These are phyloP conservation scores for Anthostomella pinea DNA, from an alignment of 2,329 filamentous ascomycete genomes.

Conservation along the genomic window DNA sequence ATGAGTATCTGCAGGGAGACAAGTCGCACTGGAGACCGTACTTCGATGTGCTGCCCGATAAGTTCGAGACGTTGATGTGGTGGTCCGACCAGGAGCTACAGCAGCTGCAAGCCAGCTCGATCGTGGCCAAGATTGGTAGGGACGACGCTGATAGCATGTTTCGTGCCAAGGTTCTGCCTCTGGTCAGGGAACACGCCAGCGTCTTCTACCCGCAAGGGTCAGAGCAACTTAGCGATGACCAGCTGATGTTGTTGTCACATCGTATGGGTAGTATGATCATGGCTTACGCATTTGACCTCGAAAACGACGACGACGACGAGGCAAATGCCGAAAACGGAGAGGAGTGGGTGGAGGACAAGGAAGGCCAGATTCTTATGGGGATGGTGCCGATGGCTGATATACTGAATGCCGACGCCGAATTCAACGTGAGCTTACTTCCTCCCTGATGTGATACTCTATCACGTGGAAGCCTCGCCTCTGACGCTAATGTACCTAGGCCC, in stretches of 20 bases:
- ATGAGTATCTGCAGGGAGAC: constrained; percentile 61
- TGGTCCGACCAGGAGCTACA: constrained; percentile 71
- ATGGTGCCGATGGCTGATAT: constrained; percentile 93
- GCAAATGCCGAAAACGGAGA: constrained; percentile 60
- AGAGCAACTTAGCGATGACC: constrained; percentile 38
- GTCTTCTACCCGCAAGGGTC: constrained; percentile 44
- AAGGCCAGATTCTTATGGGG: constrained; percentile 62
- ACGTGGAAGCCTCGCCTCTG: not conserved
- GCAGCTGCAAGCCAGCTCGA: constrained; percentile 72
- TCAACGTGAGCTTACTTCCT: constrained; percentile 59
- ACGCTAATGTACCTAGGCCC: constrained; percentile 39
- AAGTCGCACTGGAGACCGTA: constrained; percentile 74
- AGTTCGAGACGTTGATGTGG: constrained; percentile 88
- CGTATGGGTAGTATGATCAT: constrained; percentile 86
- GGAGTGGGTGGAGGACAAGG: constrained; percentile 63
- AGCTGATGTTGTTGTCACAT: constrained; percentile 59
- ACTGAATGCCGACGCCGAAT: constrained; percentile 83
- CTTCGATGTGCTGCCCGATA: constrained; percentile 66
- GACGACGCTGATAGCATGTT: constrained; percentile 70
- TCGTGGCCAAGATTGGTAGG: constrained; percentile 75
- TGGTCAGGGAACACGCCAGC: constrained; percentile 42
- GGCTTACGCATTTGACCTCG: constrained; percentile 88
- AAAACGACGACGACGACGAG: constrained; percentile 44
- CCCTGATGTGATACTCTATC: not conserved
- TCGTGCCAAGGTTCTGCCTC: constrained; percentile 48